A percentile compares a stretch with the other conserved stretches of the same genome.
Conservation (phyloP, 768 basidiomycete genomes). For the Serendipita sp. region DNA sequence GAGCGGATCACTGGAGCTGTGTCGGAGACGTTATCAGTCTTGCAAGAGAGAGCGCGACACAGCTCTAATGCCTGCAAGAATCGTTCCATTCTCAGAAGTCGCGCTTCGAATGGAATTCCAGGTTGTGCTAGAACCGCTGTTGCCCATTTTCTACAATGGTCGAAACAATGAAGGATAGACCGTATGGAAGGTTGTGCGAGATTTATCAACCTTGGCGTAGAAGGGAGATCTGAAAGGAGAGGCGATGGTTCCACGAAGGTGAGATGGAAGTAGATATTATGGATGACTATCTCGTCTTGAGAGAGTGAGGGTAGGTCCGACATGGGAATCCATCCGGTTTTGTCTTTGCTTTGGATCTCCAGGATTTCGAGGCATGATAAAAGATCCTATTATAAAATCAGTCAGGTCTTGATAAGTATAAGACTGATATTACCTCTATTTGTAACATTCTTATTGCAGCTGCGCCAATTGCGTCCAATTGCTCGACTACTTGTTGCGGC, state of each 20-base stretch:
- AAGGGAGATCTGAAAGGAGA: constrained; percentile 60
- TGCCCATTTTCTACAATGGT: constrained; percentile 43
- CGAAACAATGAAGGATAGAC: not conserved
- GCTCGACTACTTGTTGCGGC: constrained; percentile 59
- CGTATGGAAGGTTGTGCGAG: constrained; percentile 55
- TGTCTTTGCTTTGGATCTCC: constrained; percentile 65
- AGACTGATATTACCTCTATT: constrained; percentile 39
- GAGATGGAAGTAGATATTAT: constrained; percentile 59
- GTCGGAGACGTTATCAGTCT: constrained; percentile 25
- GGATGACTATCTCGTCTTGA: constrained; percentile 53
- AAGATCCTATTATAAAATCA: constrained; percentile 39
- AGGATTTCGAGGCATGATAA: constrained; percentile 62
- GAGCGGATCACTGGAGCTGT: constrained; percentile 44
- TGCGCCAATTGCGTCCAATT: constrained; percentile 56
- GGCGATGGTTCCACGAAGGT: constrained; percentile 57
- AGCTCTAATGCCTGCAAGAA: constrained; percentile 59
- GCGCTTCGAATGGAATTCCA: constrained; percentile 40
- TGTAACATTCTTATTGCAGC: constrained; percentile 63
- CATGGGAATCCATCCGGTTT: constrained; percentile 57
- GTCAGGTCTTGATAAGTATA: not conserved
- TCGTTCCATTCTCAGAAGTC: constrained; percentile 50
- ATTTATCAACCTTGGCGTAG: constrained; percentile 57
- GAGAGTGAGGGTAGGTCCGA: constrained; percentile 37
- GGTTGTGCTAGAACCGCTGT: constrained; percentile 52
- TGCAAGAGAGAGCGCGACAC: constrained; percentile 33